A percentile compares a stretch with the other conserved stretches of the same genome.
phyloP scores from a whole-genome alignment of 192 early-diverging fungal genomes.

The Coemansia sp. region DNA sequence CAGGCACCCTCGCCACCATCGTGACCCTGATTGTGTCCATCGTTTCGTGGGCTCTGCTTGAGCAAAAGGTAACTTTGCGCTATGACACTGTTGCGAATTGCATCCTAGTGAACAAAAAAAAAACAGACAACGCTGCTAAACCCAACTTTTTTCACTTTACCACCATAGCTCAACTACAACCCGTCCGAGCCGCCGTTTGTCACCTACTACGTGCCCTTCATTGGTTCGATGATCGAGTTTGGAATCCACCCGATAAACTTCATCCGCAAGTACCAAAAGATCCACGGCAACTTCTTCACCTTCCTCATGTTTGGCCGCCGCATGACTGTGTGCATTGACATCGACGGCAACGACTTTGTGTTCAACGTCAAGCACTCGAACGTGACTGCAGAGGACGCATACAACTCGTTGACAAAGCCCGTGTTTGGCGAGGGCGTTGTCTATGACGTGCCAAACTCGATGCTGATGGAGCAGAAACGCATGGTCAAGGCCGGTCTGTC shows the following conservation, averaged over 20 bases:
- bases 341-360: slow-evolving; percentile 94
- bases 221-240: slow-evolving; percentile 84
- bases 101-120: no score
- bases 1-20: slow-evolving; percentile 18
- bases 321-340: slow-evolving; percentile 84
- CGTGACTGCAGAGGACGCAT: slow-evolving; percentile 90
- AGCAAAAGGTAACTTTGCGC: slow-evolving; percentile 29
- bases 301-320: slow-evolving; percentile 89
- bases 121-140: neutral
- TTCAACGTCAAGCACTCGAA: slow-evolving; percentile 88
- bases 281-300: slow-evolving; percentile 89
- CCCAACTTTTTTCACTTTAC: neutral
- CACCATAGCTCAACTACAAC: slow-evolving; percentile 18
- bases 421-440: slow-evolving; percentile 96
- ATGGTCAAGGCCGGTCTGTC: slow-evolving; percentile 94
- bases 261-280: slow-evolving; percentile 74
- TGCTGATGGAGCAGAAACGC: slow-evolving; percentile 99
- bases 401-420: slow-evolving; percentile 87
- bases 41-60: slow-evolving; percentile 49
- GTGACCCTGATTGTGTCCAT: slow-evolving; percentile 26
- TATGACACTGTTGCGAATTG: neutral
- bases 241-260: slow-evolving; percentile 89
- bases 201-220: slow-evolving; percentile 78
- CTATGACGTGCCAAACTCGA: slow-evolving; percentile 88
- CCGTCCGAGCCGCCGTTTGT: slow-evolving; percentile 68